Conservation (phyloP, 2,329 filamentous ascomycete genomes). For the Orbilia blumenaviensis region DNA sequence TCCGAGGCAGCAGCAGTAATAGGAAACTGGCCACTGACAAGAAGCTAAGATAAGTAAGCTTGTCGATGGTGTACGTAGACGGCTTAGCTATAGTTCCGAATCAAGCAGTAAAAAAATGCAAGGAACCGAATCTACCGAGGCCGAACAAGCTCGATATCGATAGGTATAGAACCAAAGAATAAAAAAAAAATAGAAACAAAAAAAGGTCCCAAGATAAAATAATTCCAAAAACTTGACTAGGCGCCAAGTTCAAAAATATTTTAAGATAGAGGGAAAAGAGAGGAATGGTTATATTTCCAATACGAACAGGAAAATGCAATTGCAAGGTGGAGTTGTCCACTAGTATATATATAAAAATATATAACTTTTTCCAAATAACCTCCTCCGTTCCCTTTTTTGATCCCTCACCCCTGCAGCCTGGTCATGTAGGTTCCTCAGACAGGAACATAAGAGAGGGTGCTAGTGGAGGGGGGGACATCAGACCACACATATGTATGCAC, state of each 20-base stretch:
- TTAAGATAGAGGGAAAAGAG: not conserved
- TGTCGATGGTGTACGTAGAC: too few species aligned
- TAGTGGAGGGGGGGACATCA: too few species aligned
- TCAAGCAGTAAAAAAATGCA: not conserved
- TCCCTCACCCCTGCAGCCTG: too few species aligned
- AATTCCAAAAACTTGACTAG: constrained; percentile 25
- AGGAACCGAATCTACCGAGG: not conserved
- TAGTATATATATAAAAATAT: constrained; percentile 53
- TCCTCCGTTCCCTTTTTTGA: not conserved
- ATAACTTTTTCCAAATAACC: constrained; percentile 53
- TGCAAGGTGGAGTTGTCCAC: constrained; percentile 28
- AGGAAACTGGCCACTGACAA: too few species aligned
- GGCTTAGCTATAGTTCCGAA: constrained; percentile 1
- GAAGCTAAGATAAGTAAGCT: too few species aligned
- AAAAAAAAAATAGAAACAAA: not conserved
- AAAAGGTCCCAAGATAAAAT: constrained; percentile 3
- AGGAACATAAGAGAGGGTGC: not conserved
- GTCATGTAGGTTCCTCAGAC: not conserved
- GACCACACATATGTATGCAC: constrained; percentile 22
- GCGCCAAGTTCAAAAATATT: too few species aligned
- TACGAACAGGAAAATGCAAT: constrained; percentile 8
- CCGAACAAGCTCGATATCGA: not conserved
- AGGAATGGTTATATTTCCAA: constrained; percentile 2
- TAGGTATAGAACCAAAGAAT: too few species aligned
- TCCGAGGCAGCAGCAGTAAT: not conserved